A percentile compares a stretch with the other conserved stretches of the same genome.
phyloP scores from a whole-genome alignment of 495 filamentous ascomycete genomes.

The Tuber magnatum region DNA sequence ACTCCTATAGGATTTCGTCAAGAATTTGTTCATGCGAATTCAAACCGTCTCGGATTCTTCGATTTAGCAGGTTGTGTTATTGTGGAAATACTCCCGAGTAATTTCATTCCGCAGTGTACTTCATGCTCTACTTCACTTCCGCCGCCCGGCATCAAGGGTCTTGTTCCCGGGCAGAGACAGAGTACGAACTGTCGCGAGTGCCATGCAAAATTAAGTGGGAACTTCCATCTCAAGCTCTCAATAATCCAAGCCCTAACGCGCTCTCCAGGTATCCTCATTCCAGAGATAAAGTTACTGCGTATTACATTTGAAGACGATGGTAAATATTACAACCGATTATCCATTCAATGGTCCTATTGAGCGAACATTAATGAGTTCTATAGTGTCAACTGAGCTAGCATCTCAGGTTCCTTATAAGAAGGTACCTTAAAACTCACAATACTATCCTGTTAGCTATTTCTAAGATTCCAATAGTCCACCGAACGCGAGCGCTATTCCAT shows the following conservation, averaged over 20 bases:
- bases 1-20: constrained; percentile 54
- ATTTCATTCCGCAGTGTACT: constrained; percentile 74
- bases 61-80: constrained; percentile 73
- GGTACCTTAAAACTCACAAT: constrained; percentile 42
- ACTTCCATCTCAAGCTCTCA: not conserved
- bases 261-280: constrained; percentile 56
- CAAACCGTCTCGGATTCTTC: constrained; percentile 68
- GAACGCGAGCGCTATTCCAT: constrained; percentile 64
- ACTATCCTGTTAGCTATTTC: constrained; percentile 39
- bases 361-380: not conserved
- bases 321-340: not conserved
- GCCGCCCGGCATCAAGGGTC: constrained; percentile 55
- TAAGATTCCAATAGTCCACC: constrained; percentile 48
- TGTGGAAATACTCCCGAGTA: constrained; percentile 66
- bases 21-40: constrained; percentile 70
- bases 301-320: constrained; percentile 51
- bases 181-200: constrained; percentile 75
- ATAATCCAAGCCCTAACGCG: not conserved
- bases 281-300: constrained; percentile 71
- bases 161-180: constrained; percentile 66
- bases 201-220: constrained; percentile 68
- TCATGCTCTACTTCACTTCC: constrained; percentile 66
- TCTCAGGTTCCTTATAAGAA: constrained; percentile 10
- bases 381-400: not conserved
- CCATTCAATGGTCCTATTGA: not conserved